Evolutionary conservation across 164 flowering plant species (phyloP).

Genomic region (Magnolia kwangsiensis): DNA sequence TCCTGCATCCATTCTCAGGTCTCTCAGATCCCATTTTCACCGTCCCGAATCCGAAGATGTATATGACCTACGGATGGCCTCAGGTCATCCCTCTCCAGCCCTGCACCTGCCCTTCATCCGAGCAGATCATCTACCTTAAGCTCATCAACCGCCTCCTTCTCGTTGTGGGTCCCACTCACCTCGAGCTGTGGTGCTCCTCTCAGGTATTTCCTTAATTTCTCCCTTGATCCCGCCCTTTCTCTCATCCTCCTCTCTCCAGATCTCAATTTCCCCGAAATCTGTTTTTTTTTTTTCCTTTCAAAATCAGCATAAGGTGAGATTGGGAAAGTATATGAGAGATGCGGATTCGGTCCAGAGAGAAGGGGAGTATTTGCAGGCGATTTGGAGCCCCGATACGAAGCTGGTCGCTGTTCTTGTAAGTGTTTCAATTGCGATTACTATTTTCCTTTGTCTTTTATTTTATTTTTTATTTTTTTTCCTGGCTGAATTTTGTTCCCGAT

Average conservation of each 20-base stretch:
- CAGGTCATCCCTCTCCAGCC: conserved; percentile 86
- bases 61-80: conserved; percentile 98
- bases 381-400: conserved; percentile 89
- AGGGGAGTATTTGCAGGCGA: conserved; percentile 85
- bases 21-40: background rate
- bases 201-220: conserved; percentile 46
- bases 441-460: background rate
- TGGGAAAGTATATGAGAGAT: conserved; percentile 86
- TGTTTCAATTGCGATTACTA: background rate
- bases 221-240: background rate
- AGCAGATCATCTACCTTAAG: conserved; percentile 71
- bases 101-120: conserved; percentile 50
- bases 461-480: no score
- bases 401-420: conserved; percentile 83
- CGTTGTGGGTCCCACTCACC: conserved; percentile 73
- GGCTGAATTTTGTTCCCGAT: background rate
- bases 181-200: conserved; percentile 94
- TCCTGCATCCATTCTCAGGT: background rate
- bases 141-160: conserved; percentile 61
- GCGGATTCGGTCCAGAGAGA: conserved; percentile 62
- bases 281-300: conserved; percentile 4
- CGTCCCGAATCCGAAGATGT: conserved; percentile 47
- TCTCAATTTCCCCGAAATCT: background rate
- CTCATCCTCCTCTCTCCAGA: background rate
- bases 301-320: conserved; percentile 79